Evolutionary conservation across 164 flowering plant genomes (phyloP).

Genomic region (Houttuynia cordata): DNA sequence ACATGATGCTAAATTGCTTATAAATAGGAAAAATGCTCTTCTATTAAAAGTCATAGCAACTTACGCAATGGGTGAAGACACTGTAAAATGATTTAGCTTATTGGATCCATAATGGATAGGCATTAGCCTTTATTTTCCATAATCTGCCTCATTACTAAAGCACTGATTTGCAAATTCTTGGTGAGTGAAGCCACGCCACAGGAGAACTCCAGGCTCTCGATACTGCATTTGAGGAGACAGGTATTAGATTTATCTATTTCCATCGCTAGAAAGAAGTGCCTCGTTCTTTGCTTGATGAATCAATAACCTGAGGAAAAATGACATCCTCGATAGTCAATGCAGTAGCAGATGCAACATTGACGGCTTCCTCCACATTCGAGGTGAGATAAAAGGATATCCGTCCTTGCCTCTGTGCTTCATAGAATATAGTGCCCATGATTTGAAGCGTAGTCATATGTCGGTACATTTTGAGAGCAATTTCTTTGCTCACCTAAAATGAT

Average conservation of each 20-base stretch:
- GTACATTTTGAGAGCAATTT: conserved; percentile 57
- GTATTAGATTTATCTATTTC: background rate
- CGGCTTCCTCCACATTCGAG: conserved; percentile 70
- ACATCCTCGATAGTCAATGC: conserved; percentile 55
- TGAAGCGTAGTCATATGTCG: conserved; percentile 63
- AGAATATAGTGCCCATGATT: conserved; percentile 59
- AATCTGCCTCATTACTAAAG: conserved; percentile 61
- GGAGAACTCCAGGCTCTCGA: conserved; percentile 72
- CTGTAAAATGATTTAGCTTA: conserved; percentile 64
- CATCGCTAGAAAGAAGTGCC: background rate
- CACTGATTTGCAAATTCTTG: conserved; percentile 80
- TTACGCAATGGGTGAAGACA: conserved; percentile 89
- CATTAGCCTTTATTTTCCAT: conserved; percentile 89
- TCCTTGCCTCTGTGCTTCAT: conserved; percentile 89
- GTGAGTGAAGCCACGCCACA: conserved; percentile 89
- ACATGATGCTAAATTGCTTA: too few relatives aligned
- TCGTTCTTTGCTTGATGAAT: background rate
- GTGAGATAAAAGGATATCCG: conserved; percentile 76
- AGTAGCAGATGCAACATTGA: conserved; percentile 79
- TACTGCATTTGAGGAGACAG: conserved; percentile 39
- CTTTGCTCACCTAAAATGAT: conserved; percentile 36
- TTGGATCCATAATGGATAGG: conserved; percentile 78
- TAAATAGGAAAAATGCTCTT: background rate
- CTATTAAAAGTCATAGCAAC: conserved; percentile 7
- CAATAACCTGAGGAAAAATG: conserved; percentile 58